Evolutionary conservation across 2,329 filamentous ascomycete species (phyloP), one percentile per base, ranked within the genome.

Genomic region (Didymella pinodella): DNA sequence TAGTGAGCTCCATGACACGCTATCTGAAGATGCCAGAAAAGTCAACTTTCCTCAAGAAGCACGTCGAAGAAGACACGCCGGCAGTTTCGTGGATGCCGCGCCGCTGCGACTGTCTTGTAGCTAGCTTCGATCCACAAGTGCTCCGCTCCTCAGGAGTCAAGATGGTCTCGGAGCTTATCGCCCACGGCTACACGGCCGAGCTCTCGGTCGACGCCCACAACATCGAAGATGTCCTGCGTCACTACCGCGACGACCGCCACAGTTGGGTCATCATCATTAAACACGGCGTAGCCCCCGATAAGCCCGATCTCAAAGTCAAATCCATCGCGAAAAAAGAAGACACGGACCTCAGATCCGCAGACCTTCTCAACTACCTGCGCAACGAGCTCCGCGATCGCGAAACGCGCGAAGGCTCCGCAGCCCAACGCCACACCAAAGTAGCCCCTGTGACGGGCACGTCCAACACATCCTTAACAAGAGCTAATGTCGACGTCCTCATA

Each of bases 211-310:
- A 96, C 71, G 86, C 90, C 0, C 85, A 89, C 18, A 92, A 90
- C 0, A 85, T 90, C 0, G 92, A 97, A 80, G 91, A 95, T 62
- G 81, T 97, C 11, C 82, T 92, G 14, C 86, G 88, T 28, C 88
- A 88, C 70, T 90, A 96, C 70, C 85, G 90, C 14, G 90, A 93
- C 56, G 90, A 92, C 65, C 84, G 84, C 28, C 91, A 96, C 75
- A 90, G 86, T 26, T 98, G 93, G 92, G 87, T 97, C 59, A 86
- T 97, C 36, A 90, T 96, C 62, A 88, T 97, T 70, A 96, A 97
- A 74, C 89, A 91, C 86, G 78, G 88, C 77, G 69, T 88, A 81
- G 78, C 83, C 48, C 76, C 69, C 5, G 78, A 82, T 40, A 83
- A 84, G 50, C 83, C 83, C 2, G 78, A 79, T 31, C 78, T 96